Base-by-base conservation (phyloP, 2,329 filamentous ascomycete species). In the Pezicula carpinea region DNA sequence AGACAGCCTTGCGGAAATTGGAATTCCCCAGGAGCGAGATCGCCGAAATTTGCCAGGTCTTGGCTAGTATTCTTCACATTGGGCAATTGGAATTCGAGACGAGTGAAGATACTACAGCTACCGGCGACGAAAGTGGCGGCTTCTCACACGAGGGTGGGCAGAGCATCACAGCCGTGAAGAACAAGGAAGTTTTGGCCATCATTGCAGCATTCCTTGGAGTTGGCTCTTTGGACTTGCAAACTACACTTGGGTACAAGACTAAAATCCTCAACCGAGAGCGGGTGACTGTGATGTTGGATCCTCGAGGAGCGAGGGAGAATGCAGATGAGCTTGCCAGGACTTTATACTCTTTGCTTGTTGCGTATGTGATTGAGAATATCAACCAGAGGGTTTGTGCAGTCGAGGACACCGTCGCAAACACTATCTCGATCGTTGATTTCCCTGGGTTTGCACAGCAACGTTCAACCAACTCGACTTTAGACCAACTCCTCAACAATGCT, bases 241-340 rank as follows among this genome's bases (percentile, higher is more conserved):
- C 80, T 33, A 95, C 89, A 23, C 74, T 99, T 48, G 89, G 91
- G 3, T 96, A 96, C 74, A 95, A 95, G 71, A 97, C 90, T 17
- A 96, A 95, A 75, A 96, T 93, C 57, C 85, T 99, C 47, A 88
- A 95, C 63, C 87, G 90, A 53, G 93, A 99, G 73, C 85, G 93
- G 46, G 93, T 99, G n/a, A 99, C 93, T 0, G 88, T 99, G 55
- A 95, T 99, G 91, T 79, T 99, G 29, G 93, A 99, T 62, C 89
- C 92, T 6, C 83, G 82, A 48, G 93, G 93, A 33, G 93, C 93
- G 39, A 85, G 90, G 43, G 85, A 82, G 33, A 96, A 96, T 58
- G 93, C 93, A 14, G 91, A 97, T 62, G 93, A 97, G 67, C 79
- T 99, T 41, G 91, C 93, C 4, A 80, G 92, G 43, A 96, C 92